A percentile compares a stretch with the other conserved stretches of the same genome.
These are phyloP conservation scores for Kuraishia ogatae DNA, from an alignment of 805 yeast genomes.

Conservation along the genomic window DNA sequence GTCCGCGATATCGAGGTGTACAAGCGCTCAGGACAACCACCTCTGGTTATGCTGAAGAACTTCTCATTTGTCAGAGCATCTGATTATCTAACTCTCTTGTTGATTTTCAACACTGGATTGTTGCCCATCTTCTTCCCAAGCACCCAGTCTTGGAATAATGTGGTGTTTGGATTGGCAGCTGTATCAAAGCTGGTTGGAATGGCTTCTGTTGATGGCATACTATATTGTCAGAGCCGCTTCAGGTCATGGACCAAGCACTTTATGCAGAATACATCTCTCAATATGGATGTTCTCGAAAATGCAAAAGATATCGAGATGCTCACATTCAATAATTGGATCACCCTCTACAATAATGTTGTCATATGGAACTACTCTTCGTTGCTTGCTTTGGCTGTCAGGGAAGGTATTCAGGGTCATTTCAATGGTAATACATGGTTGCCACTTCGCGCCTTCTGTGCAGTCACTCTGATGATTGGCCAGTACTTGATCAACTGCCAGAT, in stretches of 20 bases:
- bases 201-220: conserved; percentile 37
- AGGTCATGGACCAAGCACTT: conserved; percentile 59
- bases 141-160: conserved; percentile 19
- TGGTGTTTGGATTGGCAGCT: conserved; percentile 24
- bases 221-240: conserved; percentile 48
- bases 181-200: conserved; percentile 42
- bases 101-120: conserved; percentile 31
- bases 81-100: conserved; percentile 43
- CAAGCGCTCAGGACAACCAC: conserved; percentile 9
- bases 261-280: conserved; percentile 53
- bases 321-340: conserved; percentile 69
- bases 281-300: conserved; percentile 21
- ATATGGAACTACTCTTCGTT: conserved; percentile 9
- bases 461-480: conserved; percentile 47
- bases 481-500: conserved; percentile 64
- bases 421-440: conserved; percentile 31
- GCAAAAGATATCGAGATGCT: conserved; percentile 6
- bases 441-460: conserved; percentile 52
- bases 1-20: conserved; percentile 22
- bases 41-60: conserved; percentile 55
- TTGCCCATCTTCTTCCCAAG: conserved; percentile 29
- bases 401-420: conserved; percentile 7
- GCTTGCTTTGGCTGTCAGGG: conserved; percentile 7
- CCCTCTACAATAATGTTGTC: conserved; percentile 31
- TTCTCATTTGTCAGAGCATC: conserved; percentile 57